Evolutionary conservation across 2,329 filamentous ascomycete species (phyloP), one percentile per base, ranked within the genome.

Genomic region (Ampelomyces quisqualis): DNA sequence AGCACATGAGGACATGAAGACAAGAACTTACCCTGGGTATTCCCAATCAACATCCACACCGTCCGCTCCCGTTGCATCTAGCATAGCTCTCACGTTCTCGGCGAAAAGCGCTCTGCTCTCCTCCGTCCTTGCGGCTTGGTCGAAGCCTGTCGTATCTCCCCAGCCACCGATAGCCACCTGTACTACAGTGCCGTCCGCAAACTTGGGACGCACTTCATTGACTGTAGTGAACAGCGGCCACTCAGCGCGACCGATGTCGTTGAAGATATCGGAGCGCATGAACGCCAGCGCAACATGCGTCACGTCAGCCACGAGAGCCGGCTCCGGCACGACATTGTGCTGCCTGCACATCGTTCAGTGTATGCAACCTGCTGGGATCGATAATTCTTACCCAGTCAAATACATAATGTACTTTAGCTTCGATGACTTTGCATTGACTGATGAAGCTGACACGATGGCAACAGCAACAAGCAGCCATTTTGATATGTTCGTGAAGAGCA

Each of bases 131-230:
- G 82, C 80, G 0, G 77, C 85, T 0, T 34, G 62, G 0, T 79
- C 76, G 52, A 87, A 89, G 0, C 83, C 84, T 3, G 67, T 64
- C 0, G 77, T 82, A 42, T 88, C 81, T 0, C 84, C 84, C 85
- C 86, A 89, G 34, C 85, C 85, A 9, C 86, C 86, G 49, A 89
- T 81, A 6, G 85, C 84, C 14, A 89, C 73, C 81, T 82, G 45
- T 4, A 54, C 26, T 2, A 33, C 28, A 1, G 48, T 50, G 0
- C 30, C 38, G 7, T 28, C 5, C 1, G 54, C 32, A 35, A 85
- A 85, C 11, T 77, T 69, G 1, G 68, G 22, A 3, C 60, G 48
- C 1, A 53, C 50, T n/a, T 55, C 47, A 8, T 51, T 43, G 2
- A 65, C 43, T 0, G 52, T 50, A 2, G 59, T 63, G 23, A 64